Evolutionary conservation across 2,329 filamentous ascomycete species (phyloP).

Genomic region (Botrytis deweyae): DNA sequence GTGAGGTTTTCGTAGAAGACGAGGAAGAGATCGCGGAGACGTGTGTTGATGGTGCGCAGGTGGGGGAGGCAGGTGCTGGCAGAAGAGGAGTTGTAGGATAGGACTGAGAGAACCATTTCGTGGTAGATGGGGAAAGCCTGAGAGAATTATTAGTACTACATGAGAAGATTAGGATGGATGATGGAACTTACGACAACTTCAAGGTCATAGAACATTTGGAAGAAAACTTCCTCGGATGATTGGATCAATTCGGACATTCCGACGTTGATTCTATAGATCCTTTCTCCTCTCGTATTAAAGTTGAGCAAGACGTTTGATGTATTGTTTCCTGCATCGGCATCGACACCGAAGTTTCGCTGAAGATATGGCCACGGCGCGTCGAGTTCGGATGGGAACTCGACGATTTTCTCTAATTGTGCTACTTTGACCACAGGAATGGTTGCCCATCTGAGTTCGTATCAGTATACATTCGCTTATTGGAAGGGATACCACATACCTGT

Average conservation of each 20-base stretch:
- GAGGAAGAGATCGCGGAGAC: slow-evolving; percentile 7
- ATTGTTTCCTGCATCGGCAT: slow-evolving; percentile 15
- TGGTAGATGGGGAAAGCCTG: slow-evolving; percentile 21
- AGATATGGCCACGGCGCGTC: slow-evolving; percentile 16
- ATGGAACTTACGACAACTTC: slow-evolving; percentile 14
- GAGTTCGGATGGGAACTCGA: slow-evolving; percentile 16
- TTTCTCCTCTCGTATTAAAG: slow-evolving; percentile 10
- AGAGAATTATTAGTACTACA: neutral
- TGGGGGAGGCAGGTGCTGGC: neutral
- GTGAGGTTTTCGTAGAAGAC: slow-evolving; percentile 21
- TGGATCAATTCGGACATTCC: slow-evolving; percentile 10
- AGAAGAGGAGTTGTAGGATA: neutral
- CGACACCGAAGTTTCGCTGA: slow-evolving; percentile 15
- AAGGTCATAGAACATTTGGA: slow-evolving; percentile 19
- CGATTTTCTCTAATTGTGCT: slow-evolving; percentile 10
- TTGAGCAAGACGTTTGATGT: slow-evolving; percentile 12
- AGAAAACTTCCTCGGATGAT: slow-evolving; percentile 20
- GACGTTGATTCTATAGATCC: slow-evolving; percentile 15
- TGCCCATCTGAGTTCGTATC: neutral
- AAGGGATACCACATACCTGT: neutral
- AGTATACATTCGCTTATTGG: neutral
- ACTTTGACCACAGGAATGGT: slow-evolving; percentile 19
- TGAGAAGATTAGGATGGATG: neutral
- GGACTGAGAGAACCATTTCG: slow-evolving; percentile 5
- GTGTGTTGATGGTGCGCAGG: neutral